phyloP scores from a whole-genome alignment of 768 basidiomycete species.

The Naganishia randhawae region DNA sequence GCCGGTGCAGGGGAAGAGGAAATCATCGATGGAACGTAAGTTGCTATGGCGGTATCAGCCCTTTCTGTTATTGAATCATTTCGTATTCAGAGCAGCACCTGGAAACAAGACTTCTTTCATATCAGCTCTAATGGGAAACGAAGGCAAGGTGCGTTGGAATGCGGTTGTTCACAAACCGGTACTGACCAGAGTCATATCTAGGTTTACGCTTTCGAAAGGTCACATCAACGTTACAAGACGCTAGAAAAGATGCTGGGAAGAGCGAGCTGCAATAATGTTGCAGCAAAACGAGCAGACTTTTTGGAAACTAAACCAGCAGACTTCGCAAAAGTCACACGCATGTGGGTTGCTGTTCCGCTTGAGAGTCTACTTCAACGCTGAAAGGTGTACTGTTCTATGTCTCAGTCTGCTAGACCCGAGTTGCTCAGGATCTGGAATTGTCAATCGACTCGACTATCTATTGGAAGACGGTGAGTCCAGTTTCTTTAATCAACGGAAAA shows the following conservation, averaged over 20 bases:
- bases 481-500: background rate
- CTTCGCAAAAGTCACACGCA: conserved; percentile 72
- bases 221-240: conserved; percentile 73
- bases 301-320: conserved; percentile 68
- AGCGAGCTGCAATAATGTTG: conserved; percentile 77
- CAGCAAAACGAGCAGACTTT: conserved; percentile 75
- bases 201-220: conserved; percentile 82
- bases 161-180: background rate
- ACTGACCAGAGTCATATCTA: conserved; percentile 51
- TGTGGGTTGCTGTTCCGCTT: conserved; percentile 57
- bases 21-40: conserved; percentile 77
- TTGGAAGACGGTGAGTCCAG: conserved; percentile 62
- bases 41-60: background rate
- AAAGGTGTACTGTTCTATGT: conserved; percentile 1
- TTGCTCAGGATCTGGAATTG: conserved; percentile 90
- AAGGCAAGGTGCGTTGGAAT: conserved; percentile 64
- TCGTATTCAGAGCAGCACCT: conserved; percentile 64
- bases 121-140: conserved; percentile 76
- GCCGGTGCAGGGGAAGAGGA: conserved; percentile 51
- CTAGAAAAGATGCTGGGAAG: conserved; percentile 79
- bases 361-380: conserved; percentile 6
- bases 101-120: conserved; percentile 97
- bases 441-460: conserved; percentile 81
- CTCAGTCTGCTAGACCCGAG: conserved; percentile 85
- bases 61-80: background rate